Base-by-base conservation (phyloP, 305 asterid genomes). In the Ruellia speciosa region DNA sequence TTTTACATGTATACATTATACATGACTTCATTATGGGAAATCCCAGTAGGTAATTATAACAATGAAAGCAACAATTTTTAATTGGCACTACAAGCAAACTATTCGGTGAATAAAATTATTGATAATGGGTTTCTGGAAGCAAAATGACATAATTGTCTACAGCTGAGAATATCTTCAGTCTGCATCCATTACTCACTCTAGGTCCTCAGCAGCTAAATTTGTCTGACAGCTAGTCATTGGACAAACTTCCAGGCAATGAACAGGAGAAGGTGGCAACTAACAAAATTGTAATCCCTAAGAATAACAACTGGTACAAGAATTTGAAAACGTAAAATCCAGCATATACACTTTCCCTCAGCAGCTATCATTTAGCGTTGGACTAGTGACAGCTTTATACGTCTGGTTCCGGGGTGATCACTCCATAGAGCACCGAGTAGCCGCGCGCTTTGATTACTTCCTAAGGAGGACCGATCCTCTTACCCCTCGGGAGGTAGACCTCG, bases 381-480 rank as follows among this genome's bases (percentile, higher is more conserved):
- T 45, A 24, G 85, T 82, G 54, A 81, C 28, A 47, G 78, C 69
- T 52, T 69, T 71, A 63, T 79, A 79, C 0, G 85, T 79, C 18
- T 57, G 62, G 7, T 47, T 10, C 18, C 70, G 81, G 0, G 82
- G 84, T 49, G 70, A n/a, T 66, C 8, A 78, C 87, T 28, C 89
- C 90, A 19, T 51, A 17, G 14, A 78, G 78, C 16, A 83, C 70
- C 87, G 83, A 49, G 66, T 48, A 69, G 55, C 85, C 95, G 18
- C 78, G 93, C 76, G 81, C 41, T 60, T 75, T 56, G 19, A 78
- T 18, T 0, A 76, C 84, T 56, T 77, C 86, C 66, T 78, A n/a
- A n/a, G n/a, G 87, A 9, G 63, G 52, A 49, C 72, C 62, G 58
- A 72, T 40, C 39, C 54, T 71, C 45, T 69, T 78, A 41, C 71